Evolutionary conservation across 345 rosid species (phyloP), one percentile per base, ranked within the genome.

Genomic region (Citrus medica): DNA sequence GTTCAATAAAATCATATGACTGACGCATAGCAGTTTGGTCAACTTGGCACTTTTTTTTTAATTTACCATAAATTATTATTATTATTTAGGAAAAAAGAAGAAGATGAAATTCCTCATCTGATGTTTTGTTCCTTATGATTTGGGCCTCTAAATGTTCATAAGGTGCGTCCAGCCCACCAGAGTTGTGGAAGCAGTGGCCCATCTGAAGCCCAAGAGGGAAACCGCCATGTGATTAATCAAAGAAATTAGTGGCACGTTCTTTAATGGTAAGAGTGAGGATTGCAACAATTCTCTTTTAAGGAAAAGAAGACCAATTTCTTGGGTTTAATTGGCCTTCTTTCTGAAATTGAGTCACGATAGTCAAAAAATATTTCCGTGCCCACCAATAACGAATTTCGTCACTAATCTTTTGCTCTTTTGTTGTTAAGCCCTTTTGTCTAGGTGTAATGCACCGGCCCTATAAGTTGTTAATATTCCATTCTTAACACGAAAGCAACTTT

Each of bases 371-470:
- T 9, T 1, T 60, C 65, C 10, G 65, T n/a, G 65, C 58, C 65
- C 65, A 25, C 65, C 32, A 9, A 25, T 1, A 3, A n/a, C 1
- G n/a, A 21, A 25, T 3, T 12, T n/a, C 24, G 17, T 51, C 76
- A 7, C 48, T 2, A 21, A 51, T 17, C n/a, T 53, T 73, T 24
- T 40, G 46, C 2, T 38, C 13, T 40, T 40, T 40, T 40, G 46
- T 40, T 9, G 46, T 9, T 0, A 9, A 40, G 0, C 30, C 17
- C 21, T 48, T 59, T 58, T 19, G 7, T 27, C 6, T 35, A 14
- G 62, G 56, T 69, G 60, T 7, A 73, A 67, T 48, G 81, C 64
- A 61, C 59, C 42, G 53, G n/a, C 80, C 68, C 69, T 40, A 2
- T 28, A 13, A 46, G 17, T 46, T 46, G 5, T 32, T 63, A 21